Evolutionary conservation across 352 stramenopile species (phyloP), one percentile per base, ranked within the genome.

Genomic region (Phytophthora quininea): DNA sequence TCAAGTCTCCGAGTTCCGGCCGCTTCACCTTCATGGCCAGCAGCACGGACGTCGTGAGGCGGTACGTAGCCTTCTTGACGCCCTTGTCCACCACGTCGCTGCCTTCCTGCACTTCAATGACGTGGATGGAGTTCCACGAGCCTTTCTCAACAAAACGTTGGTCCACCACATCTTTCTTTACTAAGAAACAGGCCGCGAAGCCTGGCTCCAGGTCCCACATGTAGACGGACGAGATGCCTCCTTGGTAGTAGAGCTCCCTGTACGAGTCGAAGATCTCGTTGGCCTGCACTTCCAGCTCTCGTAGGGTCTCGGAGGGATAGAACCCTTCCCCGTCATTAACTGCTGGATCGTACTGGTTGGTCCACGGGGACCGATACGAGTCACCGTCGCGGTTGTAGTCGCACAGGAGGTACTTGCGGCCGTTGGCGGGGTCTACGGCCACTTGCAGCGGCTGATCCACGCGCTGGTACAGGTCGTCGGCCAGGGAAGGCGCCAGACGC

Each of bases 181-280:
- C 95, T 19, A 98, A 79, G 63, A 99, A 98, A 64, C 90, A 97
- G 14, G 93, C 93, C 0, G 91, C 94, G 76, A 98, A 98, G 43
- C 90, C 92, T 3, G 89, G 82, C 12, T 98, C 96, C 31, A 98
- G 78, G 65, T 98, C 95, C 96, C 96, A 99, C 77, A 99, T 95
- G 80, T 98, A 98, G 33, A 98, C 96, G 11, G 88, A 96, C 27
- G 92, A 98, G 51, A 96, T 87, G 43, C 92, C 93, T 10, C 91
- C 88, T 61, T 97, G 90, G 76, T 98, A 99, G 77, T 99, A 99
- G 38, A 99, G 79, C 73, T 98, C 91, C 15, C 92, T 80, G 77
- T 99, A 99, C 52, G 92, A 89, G 74, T 99, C 96, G 69, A 99
- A 99, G 59, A 99, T 92, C 77, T 98, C 93, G 74, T 99, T 99